phyloP scores from a whole-genome alignment of 805 yeast species.

The Nakazawaea wyomingensis region DNA sequence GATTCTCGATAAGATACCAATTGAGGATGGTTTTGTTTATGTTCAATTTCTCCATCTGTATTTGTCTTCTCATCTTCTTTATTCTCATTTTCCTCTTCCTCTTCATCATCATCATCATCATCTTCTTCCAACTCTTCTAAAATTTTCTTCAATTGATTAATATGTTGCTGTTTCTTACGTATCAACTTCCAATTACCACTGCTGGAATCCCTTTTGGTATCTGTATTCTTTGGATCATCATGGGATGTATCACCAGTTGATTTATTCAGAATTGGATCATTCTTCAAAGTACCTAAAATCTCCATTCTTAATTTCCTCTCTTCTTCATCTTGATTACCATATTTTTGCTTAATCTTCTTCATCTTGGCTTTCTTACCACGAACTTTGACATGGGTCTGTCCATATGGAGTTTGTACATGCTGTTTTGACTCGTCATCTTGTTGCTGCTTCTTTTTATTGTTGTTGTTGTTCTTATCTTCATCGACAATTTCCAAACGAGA shows the following conservation, averaged over 20 bases:
- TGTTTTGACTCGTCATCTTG: too few species aligned
- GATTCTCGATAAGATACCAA: constrained; percentile 23
- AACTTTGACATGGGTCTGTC: constrained; percentile 35
- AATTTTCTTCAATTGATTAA: constrained; percentile 25
- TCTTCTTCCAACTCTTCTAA: constrained; percentile 23
- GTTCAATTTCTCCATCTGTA: constrained; percentile 23
- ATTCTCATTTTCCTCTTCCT: constrained; percentile 18
- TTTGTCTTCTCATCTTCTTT: constrained; percentile 13
- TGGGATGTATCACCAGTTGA: not conserved
- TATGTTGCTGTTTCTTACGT: constrained; percentile 24
- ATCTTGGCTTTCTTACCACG: constrained; percentile 84
- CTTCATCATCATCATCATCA: constrained; percentile 14
- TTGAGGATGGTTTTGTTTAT: constrained; percentile 28
- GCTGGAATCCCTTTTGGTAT: constrained; percentile 5
- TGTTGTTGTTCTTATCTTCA: not conserved
- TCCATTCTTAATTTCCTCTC: constrained; percentile 73
- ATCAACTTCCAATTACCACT: constrained; percentile 8
- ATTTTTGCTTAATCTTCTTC: constrained; percentile 77
- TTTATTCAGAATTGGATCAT: constrained; percentile 26
- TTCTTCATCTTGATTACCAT: constrained; percentile 89
- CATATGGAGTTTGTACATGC: constrained; percentile 16
- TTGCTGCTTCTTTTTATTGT: constrained; percentile 3
- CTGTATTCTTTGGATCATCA: too few species aligned
- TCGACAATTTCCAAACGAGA: not conserved
- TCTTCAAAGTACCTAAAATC: constrained; percentile 78